Evolutionary conservation across 441 rosid species (phyloP).

Genomic region (Arabidopsis lyrata): DNA sequence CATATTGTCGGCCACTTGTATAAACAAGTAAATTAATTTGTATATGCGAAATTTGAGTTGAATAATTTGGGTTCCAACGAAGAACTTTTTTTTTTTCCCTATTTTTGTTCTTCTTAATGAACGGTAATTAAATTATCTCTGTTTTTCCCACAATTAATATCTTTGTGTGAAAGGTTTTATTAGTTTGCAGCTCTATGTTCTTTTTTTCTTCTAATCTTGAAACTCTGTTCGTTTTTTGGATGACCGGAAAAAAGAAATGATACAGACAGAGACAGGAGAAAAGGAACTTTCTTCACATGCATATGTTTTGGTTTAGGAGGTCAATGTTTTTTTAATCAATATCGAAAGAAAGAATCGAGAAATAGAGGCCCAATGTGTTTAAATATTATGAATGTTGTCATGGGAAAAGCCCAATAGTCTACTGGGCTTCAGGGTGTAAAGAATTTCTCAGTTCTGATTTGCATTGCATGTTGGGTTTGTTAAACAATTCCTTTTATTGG

Average conservation of each 20-base stretch:
- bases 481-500: not conserved
- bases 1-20: slow-evolving; percentile 42
- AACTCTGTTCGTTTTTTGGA: not conserved
- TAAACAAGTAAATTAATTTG: not conserved
- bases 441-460: not conserved
- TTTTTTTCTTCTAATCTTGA: not conserved
- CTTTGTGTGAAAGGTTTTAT: not conserved
- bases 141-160: not conserved
- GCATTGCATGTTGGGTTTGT: not conserved
- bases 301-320: not conserved
- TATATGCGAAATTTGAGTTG: not conserved
- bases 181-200: not conserved
- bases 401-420: not conserved
- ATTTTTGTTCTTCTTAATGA: not conserved
- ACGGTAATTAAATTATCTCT: slow-evolving; percentile 2
- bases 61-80: not conserved
- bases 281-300: not conserved
- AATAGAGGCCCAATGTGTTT: not conserved
- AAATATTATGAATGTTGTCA: not conserved
- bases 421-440: slow-evolving; percentile 18
- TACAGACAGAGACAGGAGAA: not conserved
- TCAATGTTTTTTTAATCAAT: not conserved
- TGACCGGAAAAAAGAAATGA: not conserved
- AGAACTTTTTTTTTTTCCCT: not conserved
- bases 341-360: not conserved